Base-by-base conservation (phyloP, 805 yeast species). In the Kodamaea kakaduensis region DNA sequence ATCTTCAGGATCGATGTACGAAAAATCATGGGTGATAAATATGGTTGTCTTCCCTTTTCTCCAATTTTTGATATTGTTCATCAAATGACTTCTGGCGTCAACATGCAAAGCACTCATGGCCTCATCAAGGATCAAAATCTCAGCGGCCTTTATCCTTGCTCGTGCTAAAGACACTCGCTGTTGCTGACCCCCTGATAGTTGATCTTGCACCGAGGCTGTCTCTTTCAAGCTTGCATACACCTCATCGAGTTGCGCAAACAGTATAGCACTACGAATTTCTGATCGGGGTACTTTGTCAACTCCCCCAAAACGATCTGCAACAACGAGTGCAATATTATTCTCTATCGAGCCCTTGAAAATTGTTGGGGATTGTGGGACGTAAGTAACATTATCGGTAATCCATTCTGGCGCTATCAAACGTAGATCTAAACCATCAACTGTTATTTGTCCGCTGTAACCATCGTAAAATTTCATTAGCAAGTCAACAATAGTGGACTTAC, bases 141-240 rank as follows among this genome's bases (percentile, higher is more conserved):
- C 85, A 0, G 94, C 58, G 49, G 93, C 73, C 42, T 86, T 68
- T 3, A 88, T 40, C 37, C 68, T 69, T 0, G 97, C 97, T 36
- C 97, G 69, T 0, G 97, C 96, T 18, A 93, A 50, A 0, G 90
- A 83, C 2, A 93, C 67, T 42, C 89, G 66, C 58, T 93, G 98
- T 37, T 71, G 75, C 54, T 93, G 96, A 0, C 99, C 99, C 4
- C 97, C 97, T 44, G 96, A 85, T 6, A 90, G 60, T 2, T 49
- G 45, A 0, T 63, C 59, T 2, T 51, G 48, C 0, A 78, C 75
- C 6, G 85, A 43, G 3, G 51, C 41, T 0, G 84, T 75, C 12
- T 81, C 68, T 3, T 76, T 22, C 1, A 81, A 52, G 20, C 58
- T 61, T 4, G 50, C 46, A 0, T 83, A 53, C 2, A 83, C 58